phyloP scores from a whole-genome alignment of 2,329 filamentous ascomycete genomes.

The Juglanconis oblonga region DNA sequence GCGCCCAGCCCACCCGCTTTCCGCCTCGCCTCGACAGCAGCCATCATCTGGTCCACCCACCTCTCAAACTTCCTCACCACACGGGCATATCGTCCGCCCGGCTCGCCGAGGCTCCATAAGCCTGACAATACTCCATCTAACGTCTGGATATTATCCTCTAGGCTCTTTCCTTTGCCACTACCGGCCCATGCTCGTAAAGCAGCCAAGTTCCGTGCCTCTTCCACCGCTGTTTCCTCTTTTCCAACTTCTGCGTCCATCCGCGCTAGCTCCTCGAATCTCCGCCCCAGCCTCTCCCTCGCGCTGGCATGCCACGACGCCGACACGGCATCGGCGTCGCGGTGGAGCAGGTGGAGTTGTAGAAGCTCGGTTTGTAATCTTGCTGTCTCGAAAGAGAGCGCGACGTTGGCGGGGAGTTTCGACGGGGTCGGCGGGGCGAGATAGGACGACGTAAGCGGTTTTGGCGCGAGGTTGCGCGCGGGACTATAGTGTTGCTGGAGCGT shows the following conservation, averaged over 20 bases:
- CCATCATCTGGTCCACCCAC: constrained; percentile 50
- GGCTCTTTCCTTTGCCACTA: constrained; percentile 27
- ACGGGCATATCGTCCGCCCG: constrained; percentile 53
- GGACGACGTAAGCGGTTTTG: constrained; percentile 59
- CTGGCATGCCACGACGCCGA: constrained; percentile 53
- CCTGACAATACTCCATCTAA: constrained; percentile 56
- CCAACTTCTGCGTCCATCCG: constrained; percentile 32
- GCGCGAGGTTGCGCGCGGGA: constrained; percentile 57
- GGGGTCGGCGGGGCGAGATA: constrained; percentile 60
- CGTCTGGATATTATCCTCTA: constrained; percentile 56
- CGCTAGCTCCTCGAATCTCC: constrained; percentile 41
- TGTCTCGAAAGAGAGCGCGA: constrained; percentile 57
- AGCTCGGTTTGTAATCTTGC: constrained; percentile 61
- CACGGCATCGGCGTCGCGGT: constrained; percentile 48
- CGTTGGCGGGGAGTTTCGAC: constrained; percentile 58
- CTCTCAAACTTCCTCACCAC: constrained; percentile 56
- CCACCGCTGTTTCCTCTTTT: constrained; percentile 37
- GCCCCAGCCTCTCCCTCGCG: constrained; percentile 47
- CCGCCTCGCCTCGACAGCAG: constrained; percentile 44
- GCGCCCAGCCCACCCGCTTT: constrained; percentile 30
- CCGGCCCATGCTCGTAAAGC: constrained; percentile 52
- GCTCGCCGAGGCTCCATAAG: constrained; percentile 56
- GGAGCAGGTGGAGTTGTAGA: constrained; percentile 62
- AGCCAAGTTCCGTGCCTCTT: constrained; percentile 48
- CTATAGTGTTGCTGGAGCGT: constrained; percentile 67